Evolutionary conservation across 75 land plant genomes (phyloP).

Genomic region (Chamaecyparis obtusa): DNA sequence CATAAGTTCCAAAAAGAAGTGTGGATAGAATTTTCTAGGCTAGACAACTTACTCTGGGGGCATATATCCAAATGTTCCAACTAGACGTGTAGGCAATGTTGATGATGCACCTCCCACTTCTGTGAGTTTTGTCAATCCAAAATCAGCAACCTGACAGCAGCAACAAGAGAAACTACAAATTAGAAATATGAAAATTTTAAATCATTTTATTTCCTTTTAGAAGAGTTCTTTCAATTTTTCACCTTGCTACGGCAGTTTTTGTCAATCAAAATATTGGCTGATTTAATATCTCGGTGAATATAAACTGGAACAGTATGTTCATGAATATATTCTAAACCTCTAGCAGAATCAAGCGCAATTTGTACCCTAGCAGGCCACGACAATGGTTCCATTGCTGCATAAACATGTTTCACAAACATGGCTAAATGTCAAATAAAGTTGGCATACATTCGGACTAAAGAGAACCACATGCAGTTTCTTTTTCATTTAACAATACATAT

Average conservation of each 20-base stretch:
- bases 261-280: slow-evolving; percentile 87
- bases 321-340: slow-evolving; percentile 89
- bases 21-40: not conserved
- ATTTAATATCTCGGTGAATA: slow-evolving; percentile 88
- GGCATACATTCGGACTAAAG: not conserved
- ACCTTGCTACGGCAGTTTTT: slow-evolving; percentile 74
- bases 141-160: slow-evolving; percentile 58
- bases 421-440: not conserved
- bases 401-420: not conserved
- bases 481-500: not conserved
- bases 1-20: not conserved
- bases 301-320: slow-evolving; percentile 78
- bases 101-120: slow-evolving; percentile 37
- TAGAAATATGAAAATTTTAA: not conserved
- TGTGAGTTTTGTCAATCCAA: slow-evolving; percentile 69
- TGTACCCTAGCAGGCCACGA: slow-evolving; percentile 88
- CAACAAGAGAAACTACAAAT: not conserved
- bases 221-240: not conserved
- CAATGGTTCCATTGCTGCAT: slow-evolving; percentile 63
- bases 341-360: slow-evolving; percentile 87
- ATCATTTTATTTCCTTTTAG: not conserved
- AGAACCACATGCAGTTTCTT: not conserved
- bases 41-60: slow-evolving; percentile 58
- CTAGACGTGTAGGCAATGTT: slow-evolving; percentile 37
- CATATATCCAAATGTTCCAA: slow-evolving; percentile 74